Evolutionary conservation across 2,329 filamentous ascomycete species (phyloP), one percentile per base, ranked within the genome.

Genomic region (Aciculosporium take): DNA sequence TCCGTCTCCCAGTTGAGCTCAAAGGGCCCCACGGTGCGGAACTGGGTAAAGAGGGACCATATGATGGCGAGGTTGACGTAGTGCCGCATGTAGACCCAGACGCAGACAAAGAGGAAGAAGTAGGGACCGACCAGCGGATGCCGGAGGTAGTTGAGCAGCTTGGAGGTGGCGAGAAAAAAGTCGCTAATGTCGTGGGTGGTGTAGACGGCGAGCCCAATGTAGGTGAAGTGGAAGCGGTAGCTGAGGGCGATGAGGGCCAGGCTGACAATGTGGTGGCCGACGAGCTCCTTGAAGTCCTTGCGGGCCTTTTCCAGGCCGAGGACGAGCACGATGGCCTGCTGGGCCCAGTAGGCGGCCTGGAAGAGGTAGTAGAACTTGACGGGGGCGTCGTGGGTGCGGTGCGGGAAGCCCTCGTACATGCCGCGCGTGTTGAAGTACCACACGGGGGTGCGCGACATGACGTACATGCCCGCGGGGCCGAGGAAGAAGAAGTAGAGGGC

Each of bases 311-410:
- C 88, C 61, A 94, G 73, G 60, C 84, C 84, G 40, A 95, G 67
- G 45, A 93, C 54, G 46, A 95, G 67, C 15, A 95, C 88, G 51
- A 96, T 83, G 39, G 82, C 84, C 67, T 95, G 88, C 68, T 95
- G 88, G 3, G 84, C 78, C 89, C 89, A 96, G 71, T 94, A 96
- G 49, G 83, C 84, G 33, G 86, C 89, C 65, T 96, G 80, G 53
- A 95, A 83, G 48, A 96, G 71, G 60, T 96, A 96, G 66, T 95
- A 96, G 45, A 89, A 86, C 69, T 96, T 96, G 74, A 95, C 87
- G 30, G 73, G 53, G 44, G 70, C 84, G 48, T 84, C 80, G 57
- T 93, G 86, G 23, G 81, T 80, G 53, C 74, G 73, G 62, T 95
- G 88, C 5, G 88, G 88, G 60, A 86, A 94, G 15, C 68, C 70